These are phyloP conservation scores for Tremellales sp. DNA, from an alignment of 1,284 basidiomycete species.

Conservation along the genomic window DNA sequence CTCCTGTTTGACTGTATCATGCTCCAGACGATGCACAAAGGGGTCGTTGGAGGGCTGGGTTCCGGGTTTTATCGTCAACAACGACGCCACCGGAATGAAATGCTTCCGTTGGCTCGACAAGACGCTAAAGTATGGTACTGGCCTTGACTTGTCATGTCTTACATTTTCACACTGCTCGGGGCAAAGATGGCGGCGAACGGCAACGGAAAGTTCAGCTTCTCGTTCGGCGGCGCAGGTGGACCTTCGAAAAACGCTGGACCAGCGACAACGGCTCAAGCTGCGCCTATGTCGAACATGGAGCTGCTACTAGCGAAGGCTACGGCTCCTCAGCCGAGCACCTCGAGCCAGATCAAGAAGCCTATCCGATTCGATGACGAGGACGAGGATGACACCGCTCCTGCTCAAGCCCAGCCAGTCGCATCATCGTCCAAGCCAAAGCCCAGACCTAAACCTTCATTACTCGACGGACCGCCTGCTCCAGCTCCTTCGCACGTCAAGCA, in stretches of 20 bases:
- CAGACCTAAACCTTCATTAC: background rate
- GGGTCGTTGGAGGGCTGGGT: too few species aligned
- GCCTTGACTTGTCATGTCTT: background rate
- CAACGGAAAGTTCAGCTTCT: slow-evolving; percentile 42
- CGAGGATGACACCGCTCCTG: too few species aligned
- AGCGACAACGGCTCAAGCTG: background rate
- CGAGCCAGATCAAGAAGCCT: slow-evolving; percentile 6
- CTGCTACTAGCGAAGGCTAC: slow-evolving; percentile 34
- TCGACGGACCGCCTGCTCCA: background rate
- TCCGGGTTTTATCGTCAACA: too few species aligned
- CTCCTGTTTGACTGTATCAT: too few species aligned
- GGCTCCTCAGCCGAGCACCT: slow-evolving; percentile 3
- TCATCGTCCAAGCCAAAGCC: slow-evolving; percentile 8
- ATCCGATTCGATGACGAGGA: slow-evolving; percentile 35
- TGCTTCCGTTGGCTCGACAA: background rate
- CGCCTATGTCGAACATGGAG: slow-evolving; percentile 34
- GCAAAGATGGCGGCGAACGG: slow-evolving; percentile 22
- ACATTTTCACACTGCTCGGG: background rate
- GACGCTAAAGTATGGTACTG: background rate
- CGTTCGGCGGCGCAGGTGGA: slow-evolving; percentile 19
- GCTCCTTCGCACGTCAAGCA: background rate
- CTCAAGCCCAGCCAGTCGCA: background rate
- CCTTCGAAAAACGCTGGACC: background rate
- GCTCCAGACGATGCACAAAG: too few species aligned
- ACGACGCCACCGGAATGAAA: too few species aligned